Percentiles rank a stretch among this genome's conserved stretches.
phyloP scores from a whole-genome alignment of 148 eudicot genomes.

The Rhododendron vialii region DNA sequence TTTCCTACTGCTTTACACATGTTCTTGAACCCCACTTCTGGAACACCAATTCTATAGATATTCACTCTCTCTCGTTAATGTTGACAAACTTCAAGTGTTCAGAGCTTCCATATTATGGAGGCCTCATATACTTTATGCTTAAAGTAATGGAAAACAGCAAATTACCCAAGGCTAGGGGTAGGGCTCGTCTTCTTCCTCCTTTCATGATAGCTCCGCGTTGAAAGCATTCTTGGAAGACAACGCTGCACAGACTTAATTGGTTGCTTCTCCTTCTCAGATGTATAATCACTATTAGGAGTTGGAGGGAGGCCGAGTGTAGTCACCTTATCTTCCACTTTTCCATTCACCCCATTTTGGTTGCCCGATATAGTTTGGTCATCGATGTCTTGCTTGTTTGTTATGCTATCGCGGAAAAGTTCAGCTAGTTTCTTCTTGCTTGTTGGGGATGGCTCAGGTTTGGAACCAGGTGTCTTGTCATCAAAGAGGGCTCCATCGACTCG shows the following conservation, averaged over 20 bases:
- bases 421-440: slow-evolving; percentile 36
- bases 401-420: slow-evolving; percentile 67
- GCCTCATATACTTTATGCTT: slow-evolving; percentile 6
- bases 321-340: not conserved
- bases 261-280: slow-evolving; percentile 20
- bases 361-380: slow-evolving; percentile 11
- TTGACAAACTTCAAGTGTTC: not conserved
- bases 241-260: slow-evolving; percentile 29
- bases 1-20: not conserved
- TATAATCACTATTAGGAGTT: slow-evolving; percentile 22
- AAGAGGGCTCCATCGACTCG: slow-evolving; percentile 15
- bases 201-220: slow-evolving; percentile 43
- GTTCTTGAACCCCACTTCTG: not conserved
- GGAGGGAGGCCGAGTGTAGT: slow-evolving; percentile 9
- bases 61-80: not conserved
- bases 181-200: slow-evolving; percentile 31
- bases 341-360: slow-evolving; percentile 7
- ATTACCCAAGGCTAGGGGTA: slow-evolving; percentile 16
- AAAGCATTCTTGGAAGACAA: slow-evolving; percentile 58
- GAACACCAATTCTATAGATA: not conserved
- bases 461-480: not conserved
- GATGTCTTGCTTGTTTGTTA: slow-evolving; percentile 21
- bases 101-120: slow-evolving; percentile 5
- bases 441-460: slow-evolving; percentile 21
- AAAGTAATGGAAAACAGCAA: not conserved